Evolutionary conservation across 2,329 filamentous ascomycete species (phyloP).

Genomic region (Pseudogymnoascus sp.): DNA sequence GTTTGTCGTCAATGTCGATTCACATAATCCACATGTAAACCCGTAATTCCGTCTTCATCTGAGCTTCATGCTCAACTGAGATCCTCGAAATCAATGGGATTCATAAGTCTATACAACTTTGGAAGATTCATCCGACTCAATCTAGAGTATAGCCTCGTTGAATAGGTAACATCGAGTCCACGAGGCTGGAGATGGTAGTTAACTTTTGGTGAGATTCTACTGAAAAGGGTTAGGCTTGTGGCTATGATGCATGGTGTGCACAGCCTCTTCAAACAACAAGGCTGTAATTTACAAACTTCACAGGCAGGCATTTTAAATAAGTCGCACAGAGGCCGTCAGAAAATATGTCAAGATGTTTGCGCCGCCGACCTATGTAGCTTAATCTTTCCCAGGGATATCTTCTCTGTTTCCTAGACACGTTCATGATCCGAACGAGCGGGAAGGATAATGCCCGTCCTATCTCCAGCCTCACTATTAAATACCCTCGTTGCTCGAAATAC

Average conservation of each 20-base stretch:
- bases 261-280: not conserved
- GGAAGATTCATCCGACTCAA: not conserved
- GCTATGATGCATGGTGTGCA: not conserved
- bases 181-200: not conserved
- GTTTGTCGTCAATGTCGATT: too few species aligned
- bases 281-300: too few species aligned
- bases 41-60: too few species aligned
- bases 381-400: not conserved
- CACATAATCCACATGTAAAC: too few species aligned
- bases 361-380: not conserved
- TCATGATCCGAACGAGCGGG: not conserved
- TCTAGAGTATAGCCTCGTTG: not conserved
- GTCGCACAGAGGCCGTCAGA: not conserved
- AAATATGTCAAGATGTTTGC: not conserved
- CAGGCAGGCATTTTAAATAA: not conserved
- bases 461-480: slow-evolving; percentile 26
- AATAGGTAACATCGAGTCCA: not conserved
- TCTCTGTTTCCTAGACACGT: not conserved
- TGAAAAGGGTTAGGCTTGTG: not conserved
- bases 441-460: slow-evolving; percentile 31
- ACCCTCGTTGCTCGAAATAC: slow-evolving; percentile 18
- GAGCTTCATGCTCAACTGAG: too few species aligned
- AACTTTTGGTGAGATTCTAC: not conserved
- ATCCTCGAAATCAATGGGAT: too few species aligned
- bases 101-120: not conserved